Evolutionary conservation across 1,284 basidiomycete species (phyloP).

Genomic region (Thelephora terrestris): DNA sequence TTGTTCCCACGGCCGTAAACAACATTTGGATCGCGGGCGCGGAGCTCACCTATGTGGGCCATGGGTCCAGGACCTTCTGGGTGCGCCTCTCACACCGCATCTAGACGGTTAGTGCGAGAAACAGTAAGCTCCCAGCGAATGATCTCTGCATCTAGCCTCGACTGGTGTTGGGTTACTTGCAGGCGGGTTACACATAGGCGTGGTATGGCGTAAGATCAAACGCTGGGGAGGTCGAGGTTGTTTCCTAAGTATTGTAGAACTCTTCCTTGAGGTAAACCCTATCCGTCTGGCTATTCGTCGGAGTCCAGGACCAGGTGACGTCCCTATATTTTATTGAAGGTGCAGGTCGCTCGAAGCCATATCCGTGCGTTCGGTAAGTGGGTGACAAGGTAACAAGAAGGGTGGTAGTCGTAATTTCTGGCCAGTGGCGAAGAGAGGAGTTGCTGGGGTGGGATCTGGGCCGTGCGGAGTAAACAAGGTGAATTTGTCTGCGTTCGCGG

Average conservation of each 20-base stretch:
- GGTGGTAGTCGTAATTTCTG: too few species aligned
- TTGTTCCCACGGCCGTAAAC: not conserved
- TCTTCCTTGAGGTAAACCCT: too few species aligned
- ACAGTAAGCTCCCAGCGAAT: slow-evolving; percentile 49
- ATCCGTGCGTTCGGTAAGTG: slow-evolving; percentile 69
- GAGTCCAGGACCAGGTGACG: too few species aligned
- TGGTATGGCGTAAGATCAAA: slow-evolving; percentile 47
- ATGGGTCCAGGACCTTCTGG: slow-evolving; percentile 75
- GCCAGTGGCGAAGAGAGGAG: slow-evolving; percentile 60
- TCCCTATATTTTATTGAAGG: too few species aligned
- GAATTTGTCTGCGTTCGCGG: not conserved
- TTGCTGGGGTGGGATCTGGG: slow-evolving; percentile 67
- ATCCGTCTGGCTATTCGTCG: too few species aligned
- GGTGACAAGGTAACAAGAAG: too few species aligned
- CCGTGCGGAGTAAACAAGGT: slow-evolving; percentile 83
- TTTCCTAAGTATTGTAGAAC: slow-evolving; percentile 33
- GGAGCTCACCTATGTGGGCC: slow-evolving; percentile 62
- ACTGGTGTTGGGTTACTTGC: not conserved
- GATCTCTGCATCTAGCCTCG: not conserved
- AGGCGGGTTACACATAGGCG: slow-evolving; percentile 74
- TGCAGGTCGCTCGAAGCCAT: slow-evolving; percentile 69
- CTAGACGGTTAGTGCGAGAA: slow-evolving; percentile 51
- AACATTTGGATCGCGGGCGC: slow-evolving; percentile 40
- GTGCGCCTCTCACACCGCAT: slow-evolving; percentile 25
- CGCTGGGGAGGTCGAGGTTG: slow-evolving; percentile 38